Conservation (phyloP, 139 green algal species). For the Penium margaritaceum region DNA sequence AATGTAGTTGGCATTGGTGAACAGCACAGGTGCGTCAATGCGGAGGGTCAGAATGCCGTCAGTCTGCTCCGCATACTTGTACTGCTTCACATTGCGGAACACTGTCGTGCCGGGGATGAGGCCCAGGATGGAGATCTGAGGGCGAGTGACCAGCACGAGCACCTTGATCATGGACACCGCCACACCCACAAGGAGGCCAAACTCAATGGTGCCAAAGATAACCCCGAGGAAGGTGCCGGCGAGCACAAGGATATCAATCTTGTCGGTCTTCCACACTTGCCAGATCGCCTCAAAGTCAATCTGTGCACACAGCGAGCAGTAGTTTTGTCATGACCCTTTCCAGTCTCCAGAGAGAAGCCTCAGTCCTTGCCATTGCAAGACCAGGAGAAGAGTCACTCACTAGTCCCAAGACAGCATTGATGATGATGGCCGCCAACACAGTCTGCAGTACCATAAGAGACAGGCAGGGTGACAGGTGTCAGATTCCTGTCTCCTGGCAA, state of each 20-base stretch:
- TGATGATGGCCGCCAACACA: constrained; percentile 41
- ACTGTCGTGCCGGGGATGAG: constrained; percentile 56
- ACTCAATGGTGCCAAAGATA: constrained; percentile 19
- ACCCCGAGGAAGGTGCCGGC: constrained; percentile 37
- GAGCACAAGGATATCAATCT: constrained; percentile 33
- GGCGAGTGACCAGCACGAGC: constrained; percentile 44
- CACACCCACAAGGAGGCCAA: constrained; percentile 17
- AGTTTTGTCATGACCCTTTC: background rate
- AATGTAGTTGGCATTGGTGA: constrained; percentile 67
- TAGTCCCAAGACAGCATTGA: constrained; percentile 18
- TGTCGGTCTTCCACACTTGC: constrained; percentile 36
- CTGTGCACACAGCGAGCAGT: background rate
- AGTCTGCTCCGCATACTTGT: constrained; percentile 55
- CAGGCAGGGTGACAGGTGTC: background rate
- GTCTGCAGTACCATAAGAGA: constrained; percentile 6
- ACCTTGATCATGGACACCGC: background rate
- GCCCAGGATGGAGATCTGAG: constrained; percentile 71
- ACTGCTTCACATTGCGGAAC: constrained; percentile 70
- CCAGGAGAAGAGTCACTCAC: background rate
- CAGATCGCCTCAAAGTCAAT: constrained; percentile 25
- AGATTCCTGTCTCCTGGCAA: too few relatives aligned
- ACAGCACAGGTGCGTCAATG: constrained; percentile 60
- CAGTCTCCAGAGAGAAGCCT: background rate
- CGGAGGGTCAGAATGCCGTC: constrained; percentile 60
- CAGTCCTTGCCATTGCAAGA: background rate